Conservation (phyloP, 2,329 filamentous ascomycete genomes). For the Monosporascus sp. region DNA sequence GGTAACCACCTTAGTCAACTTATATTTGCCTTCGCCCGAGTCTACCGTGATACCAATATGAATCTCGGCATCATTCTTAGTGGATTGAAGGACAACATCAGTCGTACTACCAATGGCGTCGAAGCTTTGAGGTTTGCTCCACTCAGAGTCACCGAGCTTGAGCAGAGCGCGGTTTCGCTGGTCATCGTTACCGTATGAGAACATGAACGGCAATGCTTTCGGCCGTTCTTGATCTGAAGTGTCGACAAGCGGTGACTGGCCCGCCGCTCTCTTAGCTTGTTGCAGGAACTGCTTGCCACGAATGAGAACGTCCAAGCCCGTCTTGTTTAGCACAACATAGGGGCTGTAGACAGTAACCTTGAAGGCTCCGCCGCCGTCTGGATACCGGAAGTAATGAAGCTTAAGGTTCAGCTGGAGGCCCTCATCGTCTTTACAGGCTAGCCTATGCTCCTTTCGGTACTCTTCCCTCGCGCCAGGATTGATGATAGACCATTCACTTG, state of each 20-base stretch:
- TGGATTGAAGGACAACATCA: conserved; percentile 77
- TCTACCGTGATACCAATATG: conserved; percentile 85
- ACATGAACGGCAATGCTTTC: conserved; percentile 91
- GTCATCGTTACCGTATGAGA: conserved; percentile 84
- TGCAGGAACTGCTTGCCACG: conserved; percentile 87
- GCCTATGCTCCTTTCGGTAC: conserved; percentile 73
- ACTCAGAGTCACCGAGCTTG: conserved; percentile 82
- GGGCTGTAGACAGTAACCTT: conserved; percentile 92
- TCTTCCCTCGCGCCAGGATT: conserved; percentile 85
- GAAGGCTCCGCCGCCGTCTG: conserved; percentile 91
- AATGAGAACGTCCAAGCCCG: conserved; percentile 80
- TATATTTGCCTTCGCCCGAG: conserved; percentile 95
- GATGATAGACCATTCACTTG: conserved; percentile 96
- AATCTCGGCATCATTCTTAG: conserved; percentile 70
- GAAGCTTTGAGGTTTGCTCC: conserved; percentile 97
- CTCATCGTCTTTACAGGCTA: conserved; percentile 80
- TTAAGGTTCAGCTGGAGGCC: conserved; percentile 74
- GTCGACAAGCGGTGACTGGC: conserved; percentile 59
- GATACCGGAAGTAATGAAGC: conserved; percentile 85
- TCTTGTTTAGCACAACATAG: conserved; percentile 93
- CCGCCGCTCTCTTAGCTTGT: conserved; percentile 75
- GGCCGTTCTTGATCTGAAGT: conserved; percentile 48
- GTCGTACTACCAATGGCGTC: conserved; percentile 93
- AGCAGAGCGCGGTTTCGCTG: conserved; percentile 85
- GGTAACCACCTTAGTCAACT: conserved; percentile 91